Percentiles rank a stretch among this genome's conserved stretches.
These are phyloP conservation scores for Penicillium diatomitis DNA, from an alignment of 495 filamentous ascomycete genomes.

Conservation along the genomic window DNA sequence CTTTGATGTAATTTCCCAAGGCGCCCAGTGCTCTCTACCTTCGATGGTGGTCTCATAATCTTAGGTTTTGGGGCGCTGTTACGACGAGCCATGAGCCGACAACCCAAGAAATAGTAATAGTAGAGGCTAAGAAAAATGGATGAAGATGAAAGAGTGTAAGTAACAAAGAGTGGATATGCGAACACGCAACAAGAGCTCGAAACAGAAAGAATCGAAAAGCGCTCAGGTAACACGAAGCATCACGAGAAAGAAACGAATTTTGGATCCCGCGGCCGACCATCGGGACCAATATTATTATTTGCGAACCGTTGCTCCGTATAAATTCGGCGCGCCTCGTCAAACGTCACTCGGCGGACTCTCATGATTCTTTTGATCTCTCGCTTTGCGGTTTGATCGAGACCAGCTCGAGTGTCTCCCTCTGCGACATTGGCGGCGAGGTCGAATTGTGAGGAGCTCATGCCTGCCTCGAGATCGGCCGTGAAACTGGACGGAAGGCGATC, in stretches of 20 bases:
- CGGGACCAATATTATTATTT: constrained; percentile 77
- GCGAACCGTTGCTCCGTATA: constrained; percentile 77
- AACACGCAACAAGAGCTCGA: no score
- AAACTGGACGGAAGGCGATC: constrained; percentile 66
- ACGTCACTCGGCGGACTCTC: constrained; percentile 63
- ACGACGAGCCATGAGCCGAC: no score
- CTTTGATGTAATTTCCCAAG: no score
- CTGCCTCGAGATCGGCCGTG: constrained; percentile 70
- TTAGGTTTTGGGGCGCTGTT: no score
- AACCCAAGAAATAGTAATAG: no score
- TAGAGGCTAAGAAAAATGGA: no score
- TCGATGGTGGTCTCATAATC: no score
- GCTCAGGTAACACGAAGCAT: constrained; percentile 4
- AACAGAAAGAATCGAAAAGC: background rate
- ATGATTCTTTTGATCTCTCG: constrained; percentile 77
- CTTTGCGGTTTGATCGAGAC: constrained; percentile 73
- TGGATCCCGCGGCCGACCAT: constrained; percentile 82
- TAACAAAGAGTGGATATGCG: background rate
- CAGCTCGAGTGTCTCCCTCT: constrained; percentile 63
- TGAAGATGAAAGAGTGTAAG: no score
- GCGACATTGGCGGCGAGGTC: constrained; percentile 71
- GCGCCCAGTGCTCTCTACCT: no score
- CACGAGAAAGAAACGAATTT: constrained; percentile 92
- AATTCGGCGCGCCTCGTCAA: constrained; percentile 83
- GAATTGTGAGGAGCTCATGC: constrained; percentile 72